Conservation (phyloP, 202 grass and related monocot species). For the Setaria italica region DNA sequence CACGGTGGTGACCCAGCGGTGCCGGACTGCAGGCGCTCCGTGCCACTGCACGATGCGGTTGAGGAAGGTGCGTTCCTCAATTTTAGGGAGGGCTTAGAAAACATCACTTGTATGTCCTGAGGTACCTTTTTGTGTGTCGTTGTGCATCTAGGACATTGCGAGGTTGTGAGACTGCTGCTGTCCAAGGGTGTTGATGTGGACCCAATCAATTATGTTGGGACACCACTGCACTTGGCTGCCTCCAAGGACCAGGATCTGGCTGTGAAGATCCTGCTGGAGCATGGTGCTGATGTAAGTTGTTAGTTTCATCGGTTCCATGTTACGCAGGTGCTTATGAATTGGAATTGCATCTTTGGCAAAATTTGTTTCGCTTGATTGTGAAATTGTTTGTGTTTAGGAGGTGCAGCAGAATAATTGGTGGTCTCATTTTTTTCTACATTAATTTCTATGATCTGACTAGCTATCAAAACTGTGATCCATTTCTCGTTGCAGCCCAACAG, state of each 20-base stretch:
- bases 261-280: conserved; percentile 59
- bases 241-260: background rate
- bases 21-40: background rate
- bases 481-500: conserved; percentile 42
- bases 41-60: conserved; percentile 11
- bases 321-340: background rate
- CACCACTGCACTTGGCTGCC: conserved; percentile 51
- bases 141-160: conserved; percentile 29
- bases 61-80: background rate
- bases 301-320: background rate
- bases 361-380: background rate
- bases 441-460: conserved; percentile 4
- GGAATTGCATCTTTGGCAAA: background rate
- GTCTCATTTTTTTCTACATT: background rate
- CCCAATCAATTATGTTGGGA: conserved; percentile 25
- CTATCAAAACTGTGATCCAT: background rate
- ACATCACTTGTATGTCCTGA: background rate
- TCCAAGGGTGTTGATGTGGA: conserved; percentile 53
- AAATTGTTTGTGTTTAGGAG: background rate
- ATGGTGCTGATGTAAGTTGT: conserved; percentile 53
- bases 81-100: background rate
- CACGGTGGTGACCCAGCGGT: background rate
- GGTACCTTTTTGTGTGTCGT: background rate
- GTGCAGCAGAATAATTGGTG: background rate
- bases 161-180: conserved; percentile 37